These are phyloP conservation scores for Globisporangium polare DNA, from an alignment of 352 stramenopile species.

Conservation along the genomic window DNA sequence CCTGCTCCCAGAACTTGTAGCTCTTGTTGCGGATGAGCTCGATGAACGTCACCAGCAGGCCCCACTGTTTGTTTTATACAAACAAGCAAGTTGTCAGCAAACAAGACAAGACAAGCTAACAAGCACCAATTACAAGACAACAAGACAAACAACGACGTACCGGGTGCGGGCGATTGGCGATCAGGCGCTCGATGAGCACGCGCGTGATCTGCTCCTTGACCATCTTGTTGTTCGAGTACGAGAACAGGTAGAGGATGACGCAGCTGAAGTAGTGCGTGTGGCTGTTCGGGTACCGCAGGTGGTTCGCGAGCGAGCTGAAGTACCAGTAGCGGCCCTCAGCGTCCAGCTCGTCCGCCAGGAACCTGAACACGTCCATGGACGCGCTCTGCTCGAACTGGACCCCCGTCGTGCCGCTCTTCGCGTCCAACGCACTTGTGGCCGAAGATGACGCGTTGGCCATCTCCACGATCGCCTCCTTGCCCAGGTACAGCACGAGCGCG, in stretches of 20 bases:
- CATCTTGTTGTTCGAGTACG: conserved; percentile 94
- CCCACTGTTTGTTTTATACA: conserved; percentile 65
- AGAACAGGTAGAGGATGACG: conserved; percentile 99
- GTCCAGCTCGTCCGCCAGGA: conserved; percentile 95
- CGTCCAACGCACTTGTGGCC: conserved; percentile 3
- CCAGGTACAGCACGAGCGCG: conserved; percentile 81
- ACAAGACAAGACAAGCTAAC: neutral
- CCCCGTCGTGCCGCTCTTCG: conserved; percentile 25
- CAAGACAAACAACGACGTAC: conserved; percentile 25
- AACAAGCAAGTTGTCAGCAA: conserved; percentile 4
- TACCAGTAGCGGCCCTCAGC: conserved; percentile 96
- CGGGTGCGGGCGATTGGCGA: conserved; percentile 97
- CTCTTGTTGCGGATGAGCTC: conserved; percentile 99
- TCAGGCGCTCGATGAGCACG: conserved; percentile 98
- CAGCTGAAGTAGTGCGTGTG: conserved; percentile 99
- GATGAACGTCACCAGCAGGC: conserved; percentile 98
- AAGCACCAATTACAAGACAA: conserved; percentile 6
- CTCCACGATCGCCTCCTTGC: conserved; percentile 81
- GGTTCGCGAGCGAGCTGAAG: conserved; percentile 98
- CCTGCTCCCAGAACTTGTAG: conserved; percentile 99
- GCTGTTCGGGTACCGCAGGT: conserved; percentile 98
- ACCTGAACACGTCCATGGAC: conserved; percentile 94
- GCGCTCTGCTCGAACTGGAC: conserved; percentile 85
- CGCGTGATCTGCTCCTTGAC: conserved; percentile 98
- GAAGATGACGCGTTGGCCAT: conserved; percentile 51